Evolutionary conservation across 164 flowering plant genomes (phyloP).

Genomic region (Warburgia ugandensis): DNA sequence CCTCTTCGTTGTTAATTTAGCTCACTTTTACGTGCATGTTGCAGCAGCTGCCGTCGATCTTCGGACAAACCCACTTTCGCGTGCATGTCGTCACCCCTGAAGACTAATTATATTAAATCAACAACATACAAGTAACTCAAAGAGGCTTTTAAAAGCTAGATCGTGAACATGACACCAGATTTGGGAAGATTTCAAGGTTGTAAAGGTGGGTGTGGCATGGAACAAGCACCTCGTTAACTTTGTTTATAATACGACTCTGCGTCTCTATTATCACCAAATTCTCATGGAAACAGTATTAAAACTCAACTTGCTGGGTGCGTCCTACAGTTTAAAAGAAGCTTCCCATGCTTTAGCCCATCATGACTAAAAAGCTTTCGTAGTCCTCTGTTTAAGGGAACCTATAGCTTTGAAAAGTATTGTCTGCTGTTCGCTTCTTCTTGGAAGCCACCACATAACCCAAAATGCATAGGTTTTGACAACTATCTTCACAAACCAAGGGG

Average conservation of each 20-base stretch:
- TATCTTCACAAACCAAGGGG: conserved; percentile 5
- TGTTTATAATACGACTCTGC: too few relatives aligned
- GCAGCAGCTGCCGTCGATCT: too few relatives aligned
- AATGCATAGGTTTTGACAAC: neutral
- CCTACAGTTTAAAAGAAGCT: too few relatives aligned
- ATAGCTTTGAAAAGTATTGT: neutral
- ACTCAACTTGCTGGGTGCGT: too few relatives aligned
- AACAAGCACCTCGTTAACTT: too few relatives aligned
- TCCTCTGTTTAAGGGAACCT: neutral
- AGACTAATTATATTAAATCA: neutral
- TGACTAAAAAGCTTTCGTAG: conserved; percentile 4
- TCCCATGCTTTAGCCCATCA: neutral
- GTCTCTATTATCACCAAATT: too few relatives aligned
- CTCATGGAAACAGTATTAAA: too few relatives aligned
- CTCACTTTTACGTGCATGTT: too few relatives aligned
- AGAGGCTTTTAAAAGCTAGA: neutral
- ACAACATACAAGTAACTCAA: neutral
- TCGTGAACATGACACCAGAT: neutral
- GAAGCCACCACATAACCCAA: neutral
- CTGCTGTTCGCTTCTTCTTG: neutral
- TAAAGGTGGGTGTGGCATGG: neutral
- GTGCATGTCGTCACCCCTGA: neutral
- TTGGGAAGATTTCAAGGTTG: neutral
- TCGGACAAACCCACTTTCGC: too few relatives aligned
- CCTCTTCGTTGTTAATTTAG: too few relatives aligned